These are phyloP conservation scores for Pseudopithomyces maydicus DNA, from an alignment of 2,329 filamentous ascomycete genomes.

Conservation along the genomic window DNA sequence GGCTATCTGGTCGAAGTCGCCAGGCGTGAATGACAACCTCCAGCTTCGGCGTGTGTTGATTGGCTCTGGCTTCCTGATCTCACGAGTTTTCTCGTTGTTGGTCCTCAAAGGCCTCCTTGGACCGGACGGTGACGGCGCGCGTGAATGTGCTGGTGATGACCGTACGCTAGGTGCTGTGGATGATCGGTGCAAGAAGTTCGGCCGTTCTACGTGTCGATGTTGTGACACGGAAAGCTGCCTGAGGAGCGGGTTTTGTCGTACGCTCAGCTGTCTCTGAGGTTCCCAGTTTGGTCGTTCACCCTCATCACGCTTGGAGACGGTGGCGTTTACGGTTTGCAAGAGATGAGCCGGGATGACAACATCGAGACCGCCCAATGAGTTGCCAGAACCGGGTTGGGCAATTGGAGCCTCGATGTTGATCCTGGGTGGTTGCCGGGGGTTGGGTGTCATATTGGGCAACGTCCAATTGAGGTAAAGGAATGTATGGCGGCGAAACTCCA, in stretches of 20 bases:
- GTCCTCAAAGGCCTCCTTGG: not conserved
- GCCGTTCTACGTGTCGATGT: not conserved
- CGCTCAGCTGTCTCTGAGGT: constrained; percentile 17
- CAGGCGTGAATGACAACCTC: constrained; percentile 9
- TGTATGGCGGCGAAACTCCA: not conserved
- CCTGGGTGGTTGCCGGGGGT: not conserved
- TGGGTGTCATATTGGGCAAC: not conserved
- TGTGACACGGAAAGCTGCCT: not conserved
- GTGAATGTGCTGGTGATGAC: not conserved
- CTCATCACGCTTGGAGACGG: constrained; percentile 22
- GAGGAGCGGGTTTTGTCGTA: not conserved
- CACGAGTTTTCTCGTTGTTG: not conserved
- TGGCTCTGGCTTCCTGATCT: not conserved
- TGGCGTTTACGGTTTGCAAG: constrained; percentile 20
- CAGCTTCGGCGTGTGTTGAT: not conserved
- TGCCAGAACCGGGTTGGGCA: not conserved
- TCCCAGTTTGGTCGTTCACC: constrained; percentile 18
- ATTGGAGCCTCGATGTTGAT: not conserved
- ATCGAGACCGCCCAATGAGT: constrained; percentile 9
- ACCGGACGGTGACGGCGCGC: not conserved
- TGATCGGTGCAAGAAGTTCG: not conserved
- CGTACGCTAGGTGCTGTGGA: constrained; percentile 3
- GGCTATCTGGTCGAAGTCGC: not conserved
- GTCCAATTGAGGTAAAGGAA: not conserved
- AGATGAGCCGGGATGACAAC: constrained; percentile 29